Evolutionary conservation across 495 filamentous ascomycete genomes (phyloP), one percentile per base, ranked within the genome.

Genomic region (Penicillium bovifimosum): DNA sequence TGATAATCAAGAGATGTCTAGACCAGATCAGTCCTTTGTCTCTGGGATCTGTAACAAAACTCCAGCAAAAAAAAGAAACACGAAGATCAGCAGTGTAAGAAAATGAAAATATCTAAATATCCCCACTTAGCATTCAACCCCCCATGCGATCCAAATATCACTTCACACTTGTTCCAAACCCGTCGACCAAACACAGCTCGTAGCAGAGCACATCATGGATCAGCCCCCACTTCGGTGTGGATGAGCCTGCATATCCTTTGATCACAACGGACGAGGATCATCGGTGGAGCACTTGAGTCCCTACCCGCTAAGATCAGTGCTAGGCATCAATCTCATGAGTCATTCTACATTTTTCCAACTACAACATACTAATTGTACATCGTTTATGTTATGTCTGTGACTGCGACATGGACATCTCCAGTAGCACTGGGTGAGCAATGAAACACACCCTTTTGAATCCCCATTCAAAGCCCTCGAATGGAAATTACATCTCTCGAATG

Each of bases 91-190:
- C n/a, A n/a, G n/a, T n/a, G n/a, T n/a, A n/a, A n/a, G n/a, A n/a
- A n/a, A n/a, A n/a, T n/a, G n/a, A 42, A 42, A 14, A 42, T 27
- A 41, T 41, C 39, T 24, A 24, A 34, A 34, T 14, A 36, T 36
- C 4, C 7, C 40, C 52, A n/a, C 28, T 56, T 45, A 34, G 60
- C 58, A 63, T 58, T 53, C 20, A 4, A 24, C 54, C 60, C 50
- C 24, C 43, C 40, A 35, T 50, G 32, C 9, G 36, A 32, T 33
- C 40, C 45, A 47, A 11, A 35, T 46, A 46, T 33, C 39, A 41
- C 17, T 27, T n/a, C 20, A 13, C 10, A 9, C 9, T 10, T 24
- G 20, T 24, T 41, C 39, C 39, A 27, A 20, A 13, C 4, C 9
- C 32, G 32, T 33, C 3, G 8, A 47, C 42, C 42, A 27, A 47